Evolutionary conservation across 805 yeast genomes (phyloP).

Genomic region (Phaffomyces opuntiae): DNA sequence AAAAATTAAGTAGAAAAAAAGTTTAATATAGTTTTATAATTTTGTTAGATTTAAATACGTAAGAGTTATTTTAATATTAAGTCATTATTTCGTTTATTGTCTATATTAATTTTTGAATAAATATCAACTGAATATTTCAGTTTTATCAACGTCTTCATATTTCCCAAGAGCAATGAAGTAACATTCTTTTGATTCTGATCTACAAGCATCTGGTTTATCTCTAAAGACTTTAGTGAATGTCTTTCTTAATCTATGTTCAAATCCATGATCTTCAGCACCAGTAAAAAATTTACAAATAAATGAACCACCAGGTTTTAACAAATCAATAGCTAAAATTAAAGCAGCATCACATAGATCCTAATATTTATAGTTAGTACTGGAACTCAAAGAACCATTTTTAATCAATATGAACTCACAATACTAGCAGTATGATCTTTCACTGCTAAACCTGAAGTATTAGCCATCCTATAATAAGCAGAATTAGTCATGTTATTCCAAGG

Average conservation of each 20-base stretch:
- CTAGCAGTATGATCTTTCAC: constrained; percentile 78
- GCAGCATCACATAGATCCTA: constrained; percentile 90
- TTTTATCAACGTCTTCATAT: constrained; percentile 34
- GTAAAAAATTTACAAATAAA: constrained; percentile 80
- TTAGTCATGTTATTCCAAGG: constrained; percentile 62
- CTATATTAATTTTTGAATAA: background rate
- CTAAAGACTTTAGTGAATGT: constrained; percentile 59
- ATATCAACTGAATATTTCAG: constrained; percentile 32
- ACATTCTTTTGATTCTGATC: constrained; percentile 74
- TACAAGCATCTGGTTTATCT: constrained; percentile 75
- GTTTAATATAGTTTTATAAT: background rate
- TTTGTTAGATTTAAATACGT: too few relatives aligned
- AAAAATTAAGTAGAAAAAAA: background rate
- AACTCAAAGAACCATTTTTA: background rate
- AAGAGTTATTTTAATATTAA: too few relatives aligned
- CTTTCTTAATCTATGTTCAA: constrained; percentile 51
- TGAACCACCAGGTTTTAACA: constrained; percentile 63
- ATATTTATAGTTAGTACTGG: constrained; percentile 2
- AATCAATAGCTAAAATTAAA: constrained; percentile 60
- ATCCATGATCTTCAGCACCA: constrained; percentile 66
- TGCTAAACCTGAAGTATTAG: constrained; percentile 79
- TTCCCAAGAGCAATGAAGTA: constrained; percentile 68
- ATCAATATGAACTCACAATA: constrained; percentile 41
- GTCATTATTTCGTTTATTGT: background rate
- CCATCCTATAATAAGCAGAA: constrained; percentile 84